Evolutionary conservation across 1,284 basidiomycete species (phyloP).

Genomic region (Uromyces viciae-fabae): DNA sequence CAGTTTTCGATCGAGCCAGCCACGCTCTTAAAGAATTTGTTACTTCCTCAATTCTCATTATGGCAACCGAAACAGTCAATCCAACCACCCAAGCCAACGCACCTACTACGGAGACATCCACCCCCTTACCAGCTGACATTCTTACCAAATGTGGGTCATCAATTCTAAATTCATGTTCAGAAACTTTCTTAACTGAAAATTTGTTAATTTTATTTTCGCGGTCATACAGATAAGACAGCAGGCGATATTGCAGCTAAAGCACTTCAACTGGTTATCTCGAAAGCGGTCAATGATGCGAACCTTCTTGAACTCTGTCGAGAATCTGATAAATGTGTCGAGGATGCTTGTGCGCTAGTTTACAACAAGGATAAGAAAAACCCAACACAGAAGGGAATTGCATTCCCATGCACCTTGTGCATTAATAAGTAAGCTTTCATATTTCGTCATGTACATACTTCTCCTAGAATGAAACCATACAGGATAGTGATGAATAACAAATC

Average conservation of each 20-base stretch:
- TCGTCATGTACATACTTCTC: background rate
- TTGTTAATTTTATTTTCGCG: background rate
- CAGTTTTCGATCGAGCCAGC: too few relatives aligned
- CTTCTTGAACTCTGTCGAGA: constrained; percentile 33
- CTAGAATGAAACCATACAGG: background rate
- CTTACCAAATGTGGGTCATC: constrained; percentile 36
- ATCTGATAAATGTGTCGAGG: constrained; percentile 38
- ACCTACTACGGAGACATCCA: constrained; percentile 6
- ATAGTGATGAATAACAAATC: constrained; percentile 83
- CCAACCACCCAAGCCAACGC: background rate
- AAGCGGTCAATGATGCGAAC: constrained; percentile 28
- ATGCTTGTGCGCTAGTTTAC: constrained; percentile 36
- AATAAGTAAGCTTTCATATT: constrained; percentile 34
- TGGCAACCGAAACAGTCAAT: constrained; percentile 10
- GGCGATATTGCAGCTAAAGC: constrained; percentile 42
- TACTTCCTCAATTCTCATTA: too few relatives aligned
- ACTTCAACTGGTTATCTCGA: constrained; percentile 36
- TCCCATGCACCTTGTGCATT: constrained; percentile 41
- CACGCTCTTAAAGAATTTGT: too few relatives aligned
- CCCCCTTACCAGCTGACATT: constrained; percentile 37
- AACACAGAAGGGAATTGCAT: constrained; percentile 43
- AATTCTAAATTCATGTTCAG: background rate
- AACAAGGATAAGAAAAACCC: constrained; percentile 45
- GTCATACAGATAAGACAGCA: constrained; percentile 38
- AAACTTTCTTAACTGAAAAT: background rate